These are phyloP conservation scores for Pseudocercospora macadamiae DNA, from an alignment of 2,329 filamentous ascomycete species.

Conservation along the genomic window DNA sequence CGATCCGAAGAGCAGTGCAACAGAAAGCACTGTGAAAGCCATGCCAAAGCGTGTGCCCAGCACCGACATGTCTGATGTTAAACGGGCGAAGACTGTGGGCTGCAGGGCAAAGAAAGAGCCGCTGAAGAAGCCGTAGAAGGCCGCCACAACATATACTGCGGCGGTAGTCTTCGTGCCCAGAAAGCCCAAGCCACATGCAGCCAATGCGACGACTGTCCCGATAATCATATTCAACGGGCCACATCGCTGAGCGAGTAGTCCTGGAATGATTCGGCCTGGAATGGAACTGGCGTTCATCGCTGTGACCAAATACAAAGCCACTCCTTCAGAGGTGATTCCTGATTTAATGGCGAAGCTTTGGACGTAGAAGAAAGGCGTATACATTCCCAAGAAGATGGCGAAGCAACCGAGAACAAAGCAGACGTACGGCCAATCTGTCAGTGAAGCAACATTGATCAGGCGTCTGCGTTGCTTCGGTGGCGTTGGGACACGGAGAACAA, in stretches of 20 bases:
- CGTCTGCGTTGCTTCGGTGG: neutral
- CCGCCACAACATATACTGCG: conserved; percentile 6
- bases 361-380: conserved; percentile 58
- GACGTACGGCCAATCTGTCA: conserved; percentile 48
- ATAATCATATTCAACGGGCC: conserved; percentile 59
- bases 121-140: conserved; percentile 24
- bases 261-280: conserved; percentile 59
- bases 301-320: conserved; percentile 66
- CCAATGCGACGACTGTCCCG: conserved; percentile 39
- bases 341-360: conserved; percentile 59
- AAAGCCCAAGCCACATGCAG: conserved; percentile 9
- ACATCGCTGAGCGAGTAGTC: conserved; percentile 58
- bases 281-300: conserved; percentile 65
- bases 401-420: conserved; percentile 52
- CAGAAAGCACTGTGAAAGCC: conserved; percentile 13
- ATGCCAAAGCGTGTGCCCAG: conserved; percentile 15
- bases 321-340: conserved; percentile 47
- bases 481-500: neutral
- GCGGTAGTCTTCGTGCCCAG: conserved; percentile 2
- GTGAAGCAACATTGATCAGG: conserved; percentile 46
- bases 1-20: conserved; percentile 13
- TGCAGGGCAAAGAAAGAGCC: conserved; percentile 28
- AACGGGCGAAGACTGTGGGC: conserved; percentile 22
- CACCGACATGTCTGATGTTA: conserved; percentile 19
- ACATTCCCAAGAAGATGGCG: conserved; percentile 38